phyloP scores from a whole-genome alignment of 768 basidiomycete genomes.

The Boletus tylopilopsis region DNA sequence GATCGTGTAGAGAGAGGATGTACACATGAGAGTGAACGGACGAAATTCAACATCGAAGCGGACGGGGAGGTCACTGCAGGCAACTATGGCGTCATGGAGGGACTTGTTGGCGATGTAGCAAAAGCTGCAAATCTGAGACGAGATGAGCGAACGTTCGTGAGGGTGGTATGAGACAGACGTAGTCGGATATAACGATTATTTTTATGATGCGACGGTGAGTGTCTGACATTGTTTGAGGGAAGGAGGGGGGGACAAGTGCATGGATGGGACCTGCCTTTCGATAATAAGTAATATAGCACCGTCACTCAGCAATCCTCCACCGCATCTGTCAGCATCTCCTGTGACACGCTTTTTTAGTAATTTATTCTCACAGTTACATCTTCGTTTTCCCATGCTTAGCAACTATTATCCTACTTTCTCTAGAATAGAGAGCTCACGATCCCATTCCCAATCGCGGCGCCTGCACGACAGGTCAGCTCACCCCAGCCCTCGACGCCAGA shows the following conservation, averaged over 20 bases:
- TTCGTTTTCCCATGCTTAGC: slow-evolving; percentile 18
- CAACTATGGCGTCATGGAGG: slow-evolving; percentile 35
- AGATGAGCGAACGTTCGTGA: slow-evolving; percentile 7
- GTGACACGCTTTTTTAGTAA: slow-evolving; percentile 17
- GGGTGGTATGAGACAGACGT: slow-evolving; percentile 18
- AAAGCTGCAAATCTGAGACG: slow-evolving; percentile 30
- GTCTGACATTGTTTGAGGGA: slow-evolving; percentile 17
- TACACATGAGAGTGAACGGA: slow-evolving; percentile 30
- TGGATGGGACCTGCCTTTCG: slow-evolving; percentile 24
- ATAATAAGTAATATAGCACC: slow-evolving; percentile 19
- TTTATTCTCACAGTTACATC: slow-evolving; percentile 19
- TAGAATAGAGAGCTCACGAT: slow-evolving; percentile 49
- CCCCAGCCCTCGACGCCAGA: neutral
- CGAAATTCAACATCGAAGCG: slow-evolving; percentile 36
- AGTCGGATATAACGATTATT: slow-evolving; percentile 34
- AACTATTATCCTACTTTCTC: slow-evolving; percentile 13
- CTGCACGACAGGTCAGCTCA: slow-evolving; percentile 25
- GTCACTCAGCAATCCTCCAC: slow-evolving; percentile 22
- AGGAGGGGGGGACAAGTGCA: slow-evolving; percentile 11
- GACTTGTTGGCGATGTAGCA: slow-evolving; percentile 40
- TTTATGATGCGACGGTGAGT: slow-evolving; percentile 21
- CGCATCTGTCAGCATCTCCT: slow-evolving; percentile 32
- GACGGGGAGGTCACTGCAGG: slow-evolving; percentile 30
- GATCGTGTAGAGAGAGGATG: slow-evolving; percentile 13
- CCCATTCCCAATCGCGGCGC: slow-evolving; percentile 42